phyloP scores from a whole-genome alignment of 768 basidiomycete species.

The Tephrocybe sp. region DNA sequence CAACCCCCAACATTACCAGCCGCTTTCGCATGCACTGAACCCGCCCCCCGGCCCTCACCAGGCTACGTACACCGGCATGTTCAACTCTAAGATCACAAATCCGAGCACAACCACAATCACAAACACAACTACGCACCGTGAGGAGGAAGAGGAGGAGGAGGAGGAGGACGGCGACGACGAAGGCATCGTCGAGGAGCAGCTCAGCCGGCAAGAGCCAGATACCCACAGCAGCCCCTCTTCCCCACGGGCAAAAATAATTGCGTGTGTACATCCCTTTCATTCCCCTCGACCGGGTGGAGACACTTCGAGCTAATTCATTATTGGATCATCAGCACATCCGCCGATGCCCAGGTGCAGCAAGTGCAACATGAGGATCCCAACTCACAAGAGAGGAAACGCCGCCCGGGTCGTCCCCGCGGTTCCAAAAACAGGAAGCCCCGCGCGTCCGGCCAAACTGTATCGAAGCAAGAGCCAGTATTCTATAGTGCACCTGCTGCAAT shows the following conservation, averaged over 20 bases:
- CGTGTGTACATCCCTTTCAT: conserved; percentile 21
- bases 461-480: conserved; percentile 41
- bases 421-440: conserved; percentile 70
- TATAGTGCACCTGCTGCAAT: conserved; percentile 35
- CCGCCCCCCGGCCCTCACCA: conserved; percentile 45
- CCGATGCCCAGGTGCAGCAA: conserved; percentile 23
- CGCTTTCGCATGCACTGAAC: conserved; percentile 76
- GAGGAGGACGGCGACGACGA: conserved; percentile 77
- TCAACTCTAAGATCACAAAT: conserved; percentile 19
- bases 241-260: conserved; percentile 32
- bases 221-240: conserved; percentile 38
- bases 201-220: conserved; percentile 48
- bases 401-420: conserved; percentile 77
- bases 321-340: conserved; percentile 20
- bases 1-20: conserved; percentile 80
- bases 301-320: conserved; percentile 11
- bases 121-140: conserved; percentile 21
- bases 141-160: conserved; percentile 56
- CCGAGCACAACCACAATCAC: conserved; percentile 2
- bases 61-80: conserved; percentile 27
- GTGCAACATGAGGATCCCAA: conserved; percentile 25
- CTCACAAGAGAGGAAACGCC: conserved; percentile 54
- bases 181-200: conserved; percentile 69
- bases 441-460: conserved; percentile 27
- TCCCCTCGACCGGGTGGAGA: conserved; percentile 1